These are phyloP conservation scores for Rauvolfia tetraphylla DNA, from an alignment of 257 asterid genomes.

Conservation along the genomic window DNA sequence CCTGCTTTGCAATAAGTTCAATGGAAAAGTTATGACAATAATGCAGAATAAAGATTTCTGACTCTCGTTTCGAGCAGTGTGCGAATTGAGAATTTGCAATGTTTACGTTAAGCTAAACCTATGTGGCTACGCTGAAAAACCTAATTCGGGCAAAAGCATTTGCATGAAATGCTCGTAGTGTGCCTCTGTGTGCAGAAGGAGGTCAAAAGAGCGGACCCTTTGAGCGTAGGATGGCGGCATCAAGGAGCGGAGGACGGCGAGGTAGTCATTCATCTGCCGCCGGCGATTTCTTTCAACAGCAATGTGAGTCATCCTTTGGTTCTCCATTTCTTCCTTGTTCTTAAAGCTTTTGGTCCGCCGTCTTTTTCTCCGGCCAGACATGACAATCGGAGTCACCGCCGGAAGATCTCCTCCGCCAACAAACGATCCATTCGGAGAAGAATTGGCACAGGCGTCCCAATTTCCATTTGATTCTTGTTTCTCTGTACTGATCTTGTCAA, in stretches of 20 bases:
- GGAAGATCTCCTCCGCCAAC: conserved; percentile 19
- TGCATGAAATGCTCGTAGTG: background rate
- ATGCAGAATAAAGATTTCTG: background rate
- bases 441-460: conserved; percentile 13
- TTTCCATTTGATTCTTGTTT: conserved; percentile 1
- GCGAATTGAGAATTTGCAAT: background rate
- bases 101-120: background rate
- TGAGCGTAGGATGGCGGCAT: conserved; percentile 84
- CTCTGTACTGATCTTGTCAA: background rate
- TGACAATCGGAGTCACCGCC: conserved; percentile 5
- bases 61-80: background rate
- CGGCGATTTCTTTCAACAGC: conserved; percentile 89
- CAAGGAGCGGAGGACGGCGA: conserved; percentile 63
- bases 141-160: background rate
- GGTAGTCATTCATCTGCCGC: conserved; percentile 71
- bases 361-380: conserved; percentile 38
- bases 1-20: conserved; percentile 27
- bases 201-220: conserved; percentile 41
- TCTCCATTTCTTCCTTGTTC: conserved; percentile 75
- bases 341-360: conserved; percentile 47
- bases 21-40: background rate
- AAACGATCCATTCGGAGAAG: conserved; percentile 35
- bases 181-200: background rate
- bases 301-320: conserved; percentile 76
- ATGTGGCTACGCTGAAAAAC: background rate